Evolutionary conservation across 148 eudicot species (phyloP), one percentile per base, ranked within the genome.

Genomic region (Dianthus caryophyllus): DNA sequence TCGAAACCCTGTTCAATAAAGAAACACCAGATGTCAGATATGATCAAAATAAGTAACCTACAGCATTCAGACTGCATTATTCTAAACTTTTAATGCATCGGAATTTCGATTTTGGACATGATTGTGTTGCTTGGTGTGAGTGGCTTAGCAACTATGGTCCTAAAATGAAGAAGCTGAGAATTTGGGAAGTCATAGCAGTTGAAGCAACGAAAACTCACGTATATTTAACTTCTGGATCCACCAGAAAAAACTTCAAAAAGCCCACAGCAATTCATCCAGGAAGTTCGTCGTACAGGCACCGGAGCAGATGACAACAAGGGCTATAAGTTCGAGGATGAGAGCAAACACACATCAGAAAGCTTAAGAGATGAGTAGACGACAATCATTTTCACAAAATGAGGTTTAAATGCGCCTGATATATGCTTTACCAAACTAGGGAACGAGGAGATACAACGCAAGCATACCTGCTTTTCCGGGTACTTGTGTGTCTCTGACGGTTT

Each of bases 231-330:
- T 72, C 71, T 61, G 56, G 86, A 76, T 38, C 81, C 88, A 64
- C 84, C 89, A n/a, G 80, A 73, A 50, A 89, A 75, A 78, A 84
- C 72, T 72, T 90, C 93, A 76, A 85, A 79, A 58, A 92, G 68
- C 71, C 98, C 96, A 78, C 98, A 92, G 66, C 98, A 92, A 78
- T 80, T 59, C 81, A 65, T 81, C 88, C 78, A 82, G 13, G 91
- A 87, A 54, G 94, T 78, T 72, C 77, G 83, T 79, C 80, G 84
- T 59, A 73, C 83, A 17, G 87, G 79, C 54, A 25, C 70, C 22
- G 82, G 77, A 70, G 78, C 64, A 17, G 80, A 76, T 68, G 65
- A 78, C 53, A 73, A 65, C 74, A 76, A 70, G 43, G 83, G 84
- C 95, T 88, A 85, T 79, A 77, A 74, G 49, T 67, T 58, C 31